Evolutionary conservation across 2,329 filamentous ascomycete species (phyloP).

Genomic region (Apiospora hydei): DNA sequence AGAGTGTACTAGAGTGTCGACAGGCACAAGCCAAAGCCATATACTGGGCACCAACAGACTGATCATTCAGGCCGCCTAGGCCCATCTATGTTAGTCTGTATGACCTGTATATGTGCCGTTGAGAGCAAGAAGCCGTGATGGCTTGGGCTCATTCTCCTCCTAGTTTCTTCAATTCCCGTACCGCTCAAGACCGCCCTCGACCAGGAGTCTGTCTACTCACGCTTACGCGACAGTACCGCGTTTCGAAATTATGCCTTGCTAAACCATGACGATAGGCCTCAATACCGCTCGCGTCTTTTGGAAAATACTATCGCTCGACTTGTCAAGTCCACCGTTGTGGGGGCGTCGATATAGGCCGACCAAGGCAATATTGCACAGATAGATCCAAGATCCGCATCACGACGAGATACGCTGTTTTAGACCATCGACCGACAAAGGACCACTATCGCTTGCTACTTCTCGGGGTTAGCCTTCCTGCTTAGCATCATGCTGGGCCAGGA

Average conservation of each 20-base stretch:
- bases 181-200: slow-evolving; percentile 16
- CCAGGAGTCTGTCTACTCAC: neutral
- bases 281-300: neutral
- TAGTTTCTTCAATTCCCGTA: slow-evolving; percentile 1
- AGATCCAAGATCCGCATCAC: slow-evolving; percentile 5
- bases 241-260: slow-evolving; percentile 15
- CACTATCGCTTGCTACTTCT: slow-evolving; percentile 11
- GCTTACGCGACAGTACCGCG: neutral
- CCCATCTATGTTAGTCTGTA: neutral
- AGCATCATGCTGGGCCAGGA: neutral
- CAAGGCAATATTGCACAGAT: slow-evolving; percentile 14
- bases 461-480: neutral
- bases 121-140: neutral
- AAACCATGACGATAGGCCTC: slow-evolving; percentile 8
- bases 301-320: slow-evolving; percentile 7
- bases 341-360: slow-evolving; percentile 4
- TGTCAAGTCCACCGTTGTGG: slow-evolving; percentile 1
- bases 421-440: neutral
- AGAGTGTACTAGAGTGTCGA: slow-evolving; percentile 16
- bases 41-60: neutral
- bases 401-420: neutral
- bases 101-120: slow-evolving; percentile 6
- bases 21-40: slow-evolving; percentile 18
- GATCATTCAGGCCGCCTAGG: neutral
- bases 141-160: slow-evolving; percentile 1